phyloP scores from a whole-genome alignment of 192 early-diverging fungal genomes.

The Glomus cerebriforme region DNA sequence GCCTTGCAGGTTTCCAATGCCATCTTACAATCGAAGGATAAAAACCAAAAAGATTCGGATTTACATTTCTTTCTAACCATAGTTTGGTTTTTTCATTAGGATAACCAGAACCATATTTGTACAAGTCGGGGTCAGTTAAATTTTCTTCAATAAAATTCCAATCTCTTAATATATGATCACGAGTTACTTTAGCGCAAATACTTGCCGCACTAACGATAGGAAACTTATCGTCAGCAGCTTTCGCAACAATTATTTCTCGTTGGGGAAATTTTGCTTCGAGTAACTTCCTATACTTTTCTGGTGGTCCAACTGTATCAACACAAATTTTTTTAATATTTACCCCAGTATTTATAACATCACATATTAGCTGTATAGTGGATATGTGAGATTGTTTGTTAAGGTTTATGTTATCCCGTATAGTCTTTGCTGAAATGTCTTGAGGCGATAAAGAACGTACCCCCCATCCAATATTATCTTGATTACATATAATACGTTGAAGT shows the following conservation, averaged over 20 bases:
- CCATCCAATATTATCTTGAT: constrained; percentile 78
- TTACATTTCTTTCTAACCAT: neutral
- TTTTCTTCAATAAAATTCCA: constrained; percentile 69
- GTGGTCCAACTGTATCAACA: constrained; percentile 95
- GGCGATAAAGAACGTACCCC: constrained; percentile 82
- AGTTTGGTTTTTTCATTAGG: constrained; percentile 41
- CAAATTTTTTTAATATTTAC: constrained; percentile 77
- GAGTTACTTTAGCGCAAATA: constrained; percentile 92
- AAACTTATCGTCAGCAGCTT: constrained; percentile 92
- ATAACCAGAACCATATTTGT: constrained; percentile 87
- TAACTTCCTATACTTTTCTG: constrained; percentile 81
- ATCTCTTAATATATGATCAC: constrained; percentile 66
- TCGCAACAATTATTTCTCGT: constrained; percentile 81
- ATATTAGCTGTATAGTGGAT: constrained; percentile 86
- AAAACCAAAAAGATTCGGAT: neutral
- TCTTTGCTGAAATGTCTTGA: constrained; percentile 78
- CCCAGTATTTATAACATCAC: constrained; percentile 58
- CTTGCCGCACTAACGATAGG: constrained; percentile 95
- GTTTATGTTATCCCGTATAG: constrained; percentile 77
- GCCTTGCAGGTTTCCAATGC: neutral
- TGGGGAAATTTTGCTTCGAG: constrained; percentile 75
- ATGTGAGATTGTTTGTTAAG: constrained; percentile 93
- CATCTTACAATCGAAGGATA: neutral
- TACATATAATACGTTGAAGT: constrained; percentile 61
- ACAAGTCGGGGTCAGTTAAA: constrained; percentile 48